Conservation (phyloP, 768 basidiomycete species). For the Tylopilus intermedius region DNA sequence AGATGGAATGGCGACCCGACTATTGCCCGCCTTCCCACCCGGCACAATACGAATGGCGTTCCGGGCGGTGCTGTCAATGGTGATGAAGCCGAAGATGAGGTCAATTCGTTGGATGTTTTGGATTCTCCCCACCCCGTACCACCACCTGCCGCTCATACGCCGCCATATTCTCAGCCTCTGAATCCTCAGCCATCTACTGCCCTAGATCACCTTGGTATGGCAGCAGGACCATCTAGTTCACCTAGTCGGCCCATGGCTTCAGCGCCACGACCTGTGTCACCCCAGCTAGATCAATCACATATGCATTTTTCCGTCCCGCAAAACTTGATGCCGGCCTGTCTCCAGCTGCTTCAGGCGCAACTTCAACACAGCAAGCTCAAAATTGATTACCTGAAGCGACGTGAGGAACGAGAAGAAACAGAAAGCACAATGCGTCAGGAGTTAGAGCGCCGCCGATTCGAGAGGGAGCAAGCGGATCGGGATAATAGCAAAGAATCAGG, state of each 20-base stretch:
- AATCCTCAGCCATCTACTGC: slow-evolving; percentile 10
- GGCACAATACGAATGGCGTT: slow-evolving; percentile 31
- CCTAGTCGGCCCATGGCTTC: slow-evolving; percentile 11
- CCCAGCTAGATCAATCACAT: slow-evolving; percentile 37
- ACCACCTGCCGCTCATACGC: slow-evolving; percentile 22
- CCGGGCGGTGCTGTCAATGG: slow-evolving; percentile 33
- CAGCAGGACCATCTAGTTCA: slow-evolving; percentile 18
- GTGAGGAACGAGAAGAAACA: slow-evolving; percentile 66
- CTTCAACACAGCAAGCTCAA: slow-evolving; percentile 66
- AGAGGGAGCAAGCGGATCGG: slow-evolving; percentile 53
- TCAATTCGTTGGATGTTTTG: slow-evolving; percentile 41
- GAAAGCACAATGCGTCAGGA: slow-evolving; percentile 50
- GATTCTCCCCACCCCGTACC: slow-evolving; percentile 28
- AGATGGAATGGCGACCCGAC: slow-evolving; percentile 69
- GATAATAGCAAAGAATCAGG: slow-evolving; percentile 49
- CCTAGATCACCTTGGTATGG: slow-evolving; percentile 17
- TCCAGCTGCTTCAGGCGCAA: slow-evolving; percentile 62
- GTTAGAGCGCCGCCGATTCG: slow-evolving; percentile 47
- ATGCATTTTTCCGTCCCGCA: slow-evolving; percentile 53
- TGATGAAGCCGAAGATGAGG: slow-evolving; percentile 51
- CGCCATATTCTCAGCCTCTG: slow-evolving; percentile 19
- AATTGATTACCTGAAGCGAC: slow-evolving; percentile 60
- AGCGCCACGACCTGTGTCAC: slow-evolving; percentile 10
- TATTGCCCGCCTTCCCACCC: slow-evolving; percentile 44
- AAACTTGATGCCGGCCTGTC: slow-evolving; percentile 49